Base-by-base conservation (phyloP, 192 early-diverging fungal species). In the Fimicolochytrium jonesii region DNA sequence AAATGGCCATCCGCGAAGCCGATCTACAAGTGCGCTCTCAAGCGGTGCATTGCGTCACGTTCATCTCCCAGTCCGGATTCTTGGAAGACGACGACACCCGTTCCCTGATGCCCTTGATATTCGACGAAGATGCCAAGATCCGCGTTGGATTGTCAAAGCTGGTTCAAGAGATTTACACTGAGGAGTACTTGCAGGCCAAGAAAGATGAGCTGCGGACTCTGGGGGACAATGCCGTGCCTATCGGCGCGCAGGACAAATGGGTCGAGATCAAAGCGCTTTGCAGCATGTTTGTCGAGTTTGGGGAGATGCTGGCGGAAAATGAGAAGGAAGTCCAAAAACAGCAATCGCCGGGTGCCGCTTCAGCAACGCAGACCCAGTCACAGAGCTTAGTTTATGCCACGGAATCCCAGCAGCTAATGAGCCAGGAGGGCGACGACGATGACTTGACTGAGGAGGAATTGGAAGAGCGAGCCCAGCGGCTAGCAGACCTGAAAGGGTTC, bases 1-100 rank as follows among this genome's bases (percentile, higher is more conserved):
- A 91, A 58, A 92, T 93, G 78, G 84, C 87, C 13, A 26, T 85
- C 17, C 65, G 76, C 0, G 92, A 94, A 33, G 76, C 75, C 0
- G 86, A 92, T 36, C 25, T 51, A 6, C 23, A 20, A 0, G 70
- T 80, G 6, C 69, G 75, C 11, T 17, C 33, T 22, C 63, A 61
- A 20, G 85, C 86, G 0, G 76, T 89, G 11, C 58, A 69, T 17
- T 56, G 86, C 0, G 67, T 83, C 2, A 69, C 72, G 26, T 41
- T 56, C 32, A 64, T 80, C 18, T 71, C 61, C 45, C 73, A 67
- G 52, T 71, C 69, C 52, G 88, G 67, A 11, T 67, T 87, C 23
- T 68, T 92, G n/a, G 79, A 81, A 4, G 84, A 85, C 37, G 81
- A 76, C 7, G 86, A 85, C 2, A 76, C 77, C 60, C 74, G 69